Evolutionary conservation across 2,329 filamentous ascomycete species (phyloP), one percentile per base, ranked within the genome.

Genomic region (Botrytis hyacinthi): DNA sequence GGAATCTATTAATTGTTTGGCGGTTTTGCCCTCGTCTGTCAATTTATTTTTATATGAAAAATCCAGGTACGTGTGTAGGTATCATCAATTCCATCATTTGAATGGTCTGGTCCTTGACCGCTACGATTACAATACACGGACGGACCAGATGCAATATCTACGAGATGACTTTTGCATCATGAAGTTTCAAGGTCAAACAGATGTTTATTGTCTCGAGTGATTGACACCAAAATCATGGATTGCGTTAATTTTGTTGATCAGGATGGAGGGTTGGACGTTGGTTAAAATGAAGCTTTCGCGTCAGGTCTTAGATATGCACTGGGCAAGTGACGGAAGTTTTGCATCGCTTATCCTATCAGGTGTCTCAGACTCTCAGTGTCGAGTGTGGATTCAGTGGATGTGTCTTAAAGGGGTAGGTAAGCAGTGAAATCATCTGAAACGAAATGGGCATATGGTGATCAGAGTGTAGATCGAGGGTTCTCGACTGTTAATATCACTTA

Each of bases 271-370:
- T 26, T 5, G 5, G 37, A 62, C 26, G 48, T n/a, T 51, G 6
- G 14, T 62, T 63, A 3, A 63, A 20, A 63, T 63, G 61, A 63
- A 40, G 61, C 61, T 42, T 63, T 42, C 61, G 61, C 61, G 37
- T 63, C 61, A 44, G 22, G 61, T 63, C 61, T 63, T 44, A 29
- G 61, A 63, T 63, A 3, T 63, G 37, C 26, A 61, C 51, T 40
- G 59, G 26, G 26, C 57, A 26, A 16, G 12, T 6, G 40, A 16
- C 37, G 37, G 61, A 63, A 29, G 61, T n/a, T 62, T 62, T n/a
- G 14, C 14, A 40, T 62, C 60, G 60, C 60, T 42, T 42, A 62
- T 35, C 35, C 37, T 61, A 26, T n/a, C 37, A 16, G 14, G 29
- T 40, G 60, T 42, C 60, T 62, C 37, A 37, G 37, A 37, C 37